These are phyloP conservation scores for Phellopilus nigrolimitatus DNA, from an alignment of 1,284 basidiomycete species.

Conservation along the genomic window DNA sequence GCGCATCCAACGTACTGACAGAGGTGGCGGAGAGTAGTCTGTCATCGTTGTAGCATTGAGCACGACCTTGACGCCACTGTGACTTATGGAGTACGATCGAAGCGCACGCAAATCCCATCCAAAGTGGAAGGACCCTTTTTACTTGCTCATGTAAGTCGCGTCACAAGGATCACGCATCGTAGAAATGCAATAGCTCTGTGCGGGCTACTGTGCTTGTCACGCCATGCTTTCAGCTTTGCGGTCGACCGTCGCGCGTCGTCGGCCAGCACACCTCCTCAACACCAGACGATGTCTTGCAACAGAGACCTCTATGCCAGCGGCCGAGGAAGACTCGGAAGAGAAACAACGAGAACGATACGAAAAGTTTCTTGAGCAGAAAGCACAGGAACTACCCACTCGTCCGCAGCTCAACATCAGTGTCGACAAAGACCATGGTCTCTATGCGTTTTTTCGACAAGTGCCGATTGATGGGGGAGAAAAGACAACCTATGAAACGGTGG, in stretches of 20 bases:
- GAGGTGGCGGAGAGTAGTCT: slow-evolving; percentile 10
- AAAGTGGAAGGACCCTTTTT: slow-evolving; percentile 5
- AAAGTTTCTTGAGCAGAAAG: slow-evolving; percentile 15
- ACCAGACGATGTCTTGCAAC: slow-evolving; percentile 17
- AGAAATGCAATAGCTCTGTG: background rate
- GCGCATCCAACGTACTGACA: slow-evolving; percentile 22
- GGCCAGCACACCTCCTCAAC: background rate
- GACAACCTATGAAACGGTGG: slow-evolving; percentile 40
- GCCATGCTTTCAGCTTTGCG: slow-evolving; percentile 15
- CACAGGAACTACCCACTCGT: slow-evolving; percentile 28
- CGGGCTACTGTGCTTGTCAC: background rate
- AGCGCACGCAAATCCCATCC: slow-evolving; percentile 1
- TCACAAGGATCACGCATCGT: too few relatives aligned
- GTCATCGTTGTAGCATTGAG: slow-evolving; percentile 7
- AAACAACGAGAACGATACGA: slow-evolving; percentile 16
- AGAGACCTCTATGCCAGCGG: slow-evolving; percentile 5
- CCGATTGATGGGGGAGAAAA: slow-evolving; percentile 31
- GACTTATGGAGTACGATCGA: background rate
- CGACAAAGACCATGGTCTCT: slow-evolving; percentile 64
- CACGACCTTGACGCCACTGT: background rate
- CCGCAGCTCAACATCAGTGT: slow-evolving; percentile 42
- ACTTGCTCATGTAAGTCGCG: background rate
- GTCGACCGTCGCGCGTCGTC: background rate
- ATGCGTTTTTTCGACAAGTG: slow-evolving; percentile 63
- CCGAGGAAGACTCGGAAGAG: slow-evolving; percentile 11